Base-by-base conservation (phyloP, 83 land plant species). In the Picea mariana region DNA sequence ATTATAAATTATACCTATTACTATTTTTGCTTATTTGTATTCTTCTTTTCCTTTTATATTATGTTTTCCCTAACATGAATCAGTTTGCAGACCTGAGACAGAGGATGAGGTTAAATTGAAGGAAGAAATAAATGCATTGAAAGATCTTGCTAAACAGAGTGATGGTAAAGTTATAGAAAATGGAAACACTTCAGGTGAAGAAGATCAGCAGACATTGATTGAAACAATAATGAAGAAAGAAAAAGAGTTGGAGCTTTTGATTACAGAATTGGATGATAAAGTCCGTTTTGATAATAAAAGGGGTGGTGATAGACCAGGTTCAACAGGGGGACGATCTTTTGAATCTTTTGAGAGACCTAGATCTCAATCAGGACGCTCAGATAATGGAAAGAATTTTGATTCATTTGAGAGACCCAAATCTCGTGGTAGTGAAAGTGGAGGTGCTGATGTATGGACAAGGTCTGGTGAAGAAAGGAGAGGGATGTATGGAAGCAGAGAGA, bases 181-280 rank as follows among this genome's bases (percentile, higher is more conserved):
- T 80, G 86, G 83, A 62, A 77, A 86, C 23, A 59, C n/a, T 68
- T 31, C 64, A 38, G 84, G 62, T 34, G 79, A 64, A 67, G 84
- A 77, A 49, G 84, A 81, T 21, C 77, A 80, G 12, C 17, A 21
- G 15, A 55, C 62, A 26, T 12, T 86, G 26, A 58, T 20, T 40
- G 88, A 89, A 67, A 31, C 40, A 60, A 80, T 94, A 27, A 9
- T 9, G 69, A 7, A n/a, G 1, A 86, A 72, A 69, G 93, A 94
- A 47, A 85, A 71, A 63, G 91, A 90, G 1, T 76, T 94, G 65
- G 93, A 92, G 67, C 79, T n/a, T 40, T 75, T 94, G 69, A 82
- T 61, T 3, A 84, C 75, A 47, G 87, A 88, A 12, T 83, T 94
- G 81, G 93, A 94, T 86, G 91, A 89, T 78, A 94, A 92, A 81